A percentile compares a stretch with the other conserved stretches of the same genome.
These are phyloP conservation scores for Hirsutella thompsonii DNA, from an alignment of 2,329 filamentous ascomycete genomes.

Conservation along the genomic window DNA sequence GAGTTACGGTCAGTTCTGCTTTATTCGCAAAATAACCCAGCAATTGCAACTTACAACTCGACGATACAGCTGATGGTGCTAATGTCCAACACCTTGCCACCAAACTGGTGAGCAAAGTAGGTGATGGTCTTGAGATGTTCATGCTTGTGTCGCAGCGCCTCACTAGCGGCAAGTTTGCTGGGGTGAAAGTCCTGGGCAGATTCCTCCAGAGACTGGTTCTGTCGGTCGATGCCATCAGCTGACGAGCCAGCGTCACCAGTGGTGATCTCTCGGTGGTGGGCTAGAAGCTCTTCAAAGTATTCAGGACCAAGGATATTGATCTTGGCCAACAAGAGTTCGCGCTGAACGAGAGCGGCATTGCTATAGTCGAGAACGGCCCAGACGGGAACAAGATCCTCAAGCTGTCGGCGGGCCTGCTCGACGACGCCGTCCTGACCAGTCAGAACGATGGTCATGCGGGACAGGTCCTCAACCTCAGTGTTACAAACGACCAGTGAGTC, in stretches of 20 bases:
- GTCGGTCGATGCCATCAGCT: conserved; percentile 19
- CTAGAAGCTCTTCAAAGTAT: conserved; percentile 7
- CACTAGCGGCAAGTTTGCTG: conserved; percentile 68
- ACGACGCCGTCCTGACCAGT: conserved; percentile 94
- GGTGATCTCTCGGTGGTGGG: conserved; percentile 35
- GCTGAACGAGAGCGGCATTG: conserved; percentile 80
- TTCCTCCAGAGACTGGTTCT: conserved; percentile 31
- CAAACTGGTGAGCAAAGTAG: conserved; percentile 93
- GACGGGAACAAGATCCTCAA: conserved; percentile 93
- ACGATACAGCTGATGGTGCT: conserved; percentile 98
- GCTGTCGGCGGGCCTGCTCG: conserved; percentile 87
- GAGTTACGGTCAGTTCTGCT: conserved; percentile 10
- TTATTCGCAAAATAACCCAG: background rate
- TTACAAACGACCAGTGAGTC: conserved; percentile 96
- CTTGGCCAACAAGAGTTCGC: conserved; percentile 90
- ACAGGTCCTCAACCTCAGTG: conserved; percentile 92
- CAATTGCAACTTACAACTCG: conserved; percentile 58
- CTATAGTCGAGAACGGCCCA: conserved; percentile 99
- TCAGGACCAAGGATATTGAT: conserved; percentile 93
- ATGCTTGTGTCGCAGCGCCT: conserved; percentile 92
- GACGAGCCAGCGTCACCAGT: conserved; percentile 25
- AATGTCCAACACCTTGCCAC: conserved; percentile 94
- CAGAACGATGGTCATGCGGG: conserved; percentile 96
- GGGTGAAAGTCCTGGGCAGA: conserved; percentile 70
- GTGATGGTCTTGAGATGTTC: conserved; percentile 95